Percentiles rank a stretch among this genome's conserved stretches.
Conservation (phyloP, 768 basidiomycete species). For the Pleurotus pulmonarius region DNA sequence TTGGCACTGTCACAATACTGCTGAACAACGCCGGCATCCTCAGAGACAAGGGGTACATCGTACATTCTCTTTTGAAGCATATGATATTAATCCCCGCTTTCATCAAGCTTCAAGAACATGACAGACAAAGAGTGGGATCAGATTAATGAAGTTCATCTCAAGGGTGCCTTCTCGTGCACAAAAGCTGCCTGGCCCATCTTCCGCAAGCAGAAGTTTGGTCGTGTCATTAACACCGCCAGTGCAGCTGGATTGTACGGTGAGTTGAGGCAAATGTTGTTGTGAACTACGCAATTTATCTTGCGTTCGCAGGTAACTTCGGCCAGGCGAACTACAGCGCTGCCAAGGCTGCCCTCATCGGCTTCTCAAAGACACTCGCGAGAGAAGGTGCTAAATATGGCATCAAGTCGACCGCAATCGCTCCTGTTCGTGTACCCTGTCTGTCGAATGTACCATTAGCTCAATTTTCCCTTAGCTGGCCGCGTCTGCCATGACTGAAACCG, state of each 20-base stretch:
- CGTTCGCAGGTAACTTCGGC: conserved; percentile 77
- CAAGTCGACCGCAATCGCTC: conserved; percentile 82
- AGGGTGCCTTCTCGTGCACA: conserved; percentile 88
- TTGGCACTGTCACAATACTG: conserved; percentile 81
- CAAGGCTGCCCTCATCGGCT: conserved; percentile 92
- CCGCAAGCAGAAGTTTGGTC: conserved; percentile 91
- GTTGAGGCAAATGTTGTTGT: conserved; percentile 13
- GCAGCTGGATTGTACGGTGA: conserved; percentile 90
- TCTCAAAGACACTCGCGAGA: conserved; percentile 88
- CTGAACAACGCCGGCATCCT: conserved; percentile 97
- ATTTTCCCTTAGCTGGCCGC: conserved; percentile 70
- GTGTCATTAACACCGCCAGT: conserved; percentile 91
- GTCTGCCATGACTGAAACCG: conserved; percentile 91
- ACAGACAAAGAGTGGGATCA: conserved; percentile 92
- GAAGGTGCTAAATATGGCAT: conserved; percentile 95
- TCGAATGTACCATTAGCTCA: not conserved
- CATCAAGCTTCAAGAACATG: conserved; percentile 90
- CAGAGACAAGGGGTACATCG: conserved; percentile 67
- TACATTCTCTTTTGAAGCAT: not conserved
- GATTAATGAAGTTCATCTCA: conserved; percentile 85
- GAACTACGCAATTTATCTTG: not conserved
- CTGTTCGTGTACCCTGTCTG: conserved; percentile 48
- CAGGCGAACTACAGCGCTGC: conserved; percentile 98
- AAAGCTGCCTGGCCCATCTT: conserved; percentile 97
- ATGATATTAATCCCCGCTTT: not conserved